Conservation (phyloP, 140 eudicot species). For the Bidens hawaiensis region DNA sequence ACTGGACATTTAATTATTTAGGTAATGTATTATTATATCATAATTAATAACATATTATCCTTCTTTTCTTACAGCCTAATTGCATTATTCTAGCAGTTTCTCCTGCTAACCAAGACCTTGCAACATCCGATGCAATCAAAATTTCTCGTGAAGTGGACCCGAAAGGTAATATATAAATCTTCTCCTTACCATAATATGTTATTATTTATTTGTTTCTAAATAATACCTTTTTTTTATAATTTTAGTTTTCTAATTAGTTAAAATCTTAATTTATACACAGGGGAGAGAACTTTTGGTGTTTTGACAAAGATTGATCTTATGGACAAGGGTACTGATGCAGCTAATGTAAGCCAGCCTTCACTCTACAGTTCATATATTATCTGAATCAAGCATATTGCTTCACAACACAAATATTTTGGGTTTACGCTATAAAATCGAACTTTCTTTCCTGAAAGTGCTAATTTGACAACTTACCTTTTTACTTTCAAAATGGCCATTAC, state of each 20-base stretch:
- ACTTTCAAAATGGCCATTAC: background rate
- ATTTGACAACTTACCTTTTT: background rate
- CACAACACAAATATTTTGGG: background rate
- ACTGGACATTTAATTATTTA: background rate
- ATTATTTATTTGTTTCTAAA: constrained; percentile 5
- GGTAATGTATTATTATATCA: constrained; percentile 8
- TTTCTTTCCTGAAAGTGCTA: background rate
- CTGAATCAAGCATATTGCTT: constrained; percentile 7
- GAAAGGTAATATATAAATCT: constrained; percentile 27
- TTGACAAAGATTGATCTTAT: constrained; percentile 66
- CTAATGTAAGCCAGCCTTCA: constrained; percentile 35
- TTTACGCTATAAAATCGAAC: background rate
- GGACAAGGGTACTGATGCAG: constrained; percentile 61
- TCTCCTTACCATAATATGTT: background rate
- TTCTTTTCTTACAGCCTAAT: constrained; percentile 45
- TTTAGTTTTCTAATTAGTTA: background rate
- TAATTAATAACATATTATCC: background rate
- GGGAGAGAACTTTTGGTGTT: constrained; percentile 73
- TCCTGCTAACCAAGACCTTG: constrained; percentile 66
- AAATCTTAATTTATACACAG: constrained; percentile 26
- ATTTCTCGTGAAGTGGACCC: constrained; percentile 61
- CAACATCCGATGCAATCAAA: constrained; percentile 59
- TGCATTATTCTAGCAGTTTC: constrained; percentile 52
- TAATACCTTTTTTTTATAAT: background rate
- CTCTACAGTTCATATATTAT: background rate